Conservation (phyloP, 129 eudicot species). For the Pseudognaphalium luteoalbum region DNA sequence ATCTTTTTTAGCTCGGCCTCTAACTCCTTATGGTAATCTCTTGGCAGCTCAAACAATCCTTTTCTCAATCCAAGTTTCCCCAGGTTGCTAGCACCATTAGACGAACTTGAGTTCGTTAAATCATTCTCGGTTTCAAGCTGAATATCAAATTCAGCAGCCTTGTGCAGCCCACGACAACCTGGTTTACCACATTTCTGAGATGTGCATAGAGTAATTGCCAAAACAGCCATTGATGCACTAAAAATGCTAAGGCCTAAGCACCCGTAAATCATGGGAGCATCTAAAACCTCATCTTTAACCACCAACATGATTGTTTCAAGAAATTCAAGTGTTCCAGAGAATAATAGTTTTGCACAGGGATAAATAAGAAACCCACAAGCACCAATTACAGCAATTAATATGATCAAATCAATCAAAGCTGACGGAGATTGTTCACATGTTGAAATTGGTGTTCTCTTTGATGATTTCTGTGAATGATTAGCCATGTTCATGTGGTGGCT, state of each 20-base stretch:
- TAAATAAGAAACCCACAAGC: constrained; percentile 62
- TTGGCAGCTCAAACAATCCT: constrained; percentile 75
- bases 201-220: constrained; percentile 43
- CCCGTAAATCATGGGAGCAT: constrained; percentile 61
- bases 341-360: constrained; percentile 44
- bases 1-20: constrained; percentile 90
- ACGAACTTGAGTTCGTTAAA: constrained; percentile 39
- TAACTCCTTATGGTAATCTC: constrained; percentile 75
- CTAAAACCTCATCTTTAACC: constrained; percentile 53
- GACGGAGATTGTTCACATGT: constrained; percentile 63
- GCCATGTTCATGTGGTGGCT: constrained; percentile 69
- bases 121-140: constrained; percentile 47
- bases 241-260: constrained; percentile 60
- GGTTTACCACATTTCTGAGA: constrained; percentile 62
- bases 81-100: constrained; percentile 24
- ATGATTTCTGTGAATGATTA: constrained; percentile 45
- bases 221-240: constrained; percentile 49
- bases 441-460: constrained; percentile 48
- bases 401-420: constrained; percentile 61
- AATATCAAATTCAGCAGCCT: constrained; percentile 72
- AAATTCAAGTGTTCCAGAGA: constrained; percentile 33
- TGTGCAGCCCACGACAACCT: constrained; percentile 61
- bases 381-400: constrained; percentile 58
- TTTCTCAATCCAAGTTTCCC: constrained; percentile 49
- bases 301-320: constrained; percentile 29